These are phyloP conservation scores for Colletotrichum gloeosporioides DNA, from an alignment of 2,329 filamentous ascomycete genomes.

Conservation along the genomic window DNA sequence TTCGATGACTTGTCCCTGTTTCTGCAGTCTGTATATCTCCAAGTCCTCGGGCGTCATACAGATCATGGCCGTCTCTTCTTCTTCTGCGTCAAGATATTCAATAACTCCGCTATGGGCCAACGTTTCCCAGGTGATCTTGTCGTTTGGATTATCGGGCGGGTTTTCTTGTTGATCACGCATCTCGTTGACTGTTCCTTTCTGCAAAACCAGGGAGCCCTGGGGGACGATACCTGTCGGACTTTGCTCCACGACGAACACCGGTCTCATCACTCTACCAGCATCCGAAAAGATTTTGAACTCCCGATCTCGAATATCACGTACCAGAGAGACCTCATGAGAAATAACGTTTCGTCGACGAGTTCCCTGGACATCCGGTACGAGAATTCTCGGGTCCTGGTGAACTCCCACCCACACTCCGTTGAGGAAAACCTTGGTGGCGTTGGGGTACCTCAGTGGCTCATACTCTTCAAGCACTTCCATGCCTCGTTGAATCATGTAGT, in stretches of 20 bases:
- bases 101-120: conserved; percentile 85
- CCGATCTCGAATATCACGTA: conserved; percentile 94
- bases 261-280: conserved; percentile 91
- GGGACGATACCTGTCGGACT: conserved; percentile 64
- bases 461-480: conserved; percentile 99
- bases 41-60: conserved; percentile 98
- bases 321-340: conserved; percentile 90
- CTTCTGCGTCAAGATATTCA: conserved; percentile 96
- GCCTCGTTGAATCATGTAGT: conserved; percentile 94
- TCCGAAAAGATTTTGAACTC: conserved; percentile 99
- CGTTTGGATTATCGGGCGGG: conserved; percentile 61
- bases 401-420: conserved; percentile 99
- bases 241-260: conserved; percentile 92
- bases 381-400: conserved; percentile 84
- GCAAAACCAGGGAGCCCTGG: conserved; percentile 81
- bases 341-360: conserved; percentile 83
- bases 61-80: conserved; percentile 99
- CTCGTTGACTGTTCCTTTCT: conserved; percentile 78
- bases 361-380: conserved; percentile 79
- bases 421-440: conserved; percentile 97
- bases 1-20: conserved; percentile 66
- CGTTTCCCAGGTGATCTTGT: conserved; percentile 86
- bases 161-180: conserved; percentile 77
- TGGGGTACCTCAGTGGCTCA: conserved; percentile 81
- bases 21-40: conserved; percentile 75